Conservation (phyloP, 1,284 basidiomycete genomes). For the Xerocomus nothofagi region DNA sequence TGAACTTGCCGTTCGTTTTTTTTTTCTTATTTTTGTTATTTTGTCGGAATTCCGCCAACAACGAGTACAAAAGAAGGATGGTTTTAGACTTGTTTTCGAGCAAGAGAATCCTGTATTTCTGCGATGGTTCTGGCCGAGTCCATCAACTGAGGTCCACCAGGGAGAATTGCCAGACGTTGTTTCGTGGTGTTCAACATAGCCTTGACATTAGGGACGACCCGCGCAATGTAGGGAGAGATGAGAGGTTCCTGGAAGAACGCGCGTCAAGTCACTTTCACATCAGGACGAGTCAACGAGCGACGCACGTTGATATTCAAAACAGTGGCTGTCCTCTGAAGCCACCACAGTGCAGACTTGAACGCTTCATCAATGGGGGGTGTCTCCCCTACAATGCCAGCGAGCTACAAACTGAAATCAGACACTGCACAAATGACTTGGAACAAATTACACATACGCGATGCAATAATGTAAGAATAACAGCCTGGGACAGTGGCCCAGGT, state of each 20-base stretch:
- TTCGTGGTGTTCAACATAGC: slow-evolving; percentile 72
- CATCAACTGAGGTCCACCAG: slow-evolving; percentile 61
- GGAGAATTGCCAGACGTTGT: slow-evolving; percentile 72
- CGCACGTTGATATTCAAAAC: slow-evolving; percentile 70
- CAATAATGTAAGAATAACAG: slow-evolving; percentile 76
- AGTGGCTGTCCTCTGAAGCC: slow-evolving; percentile 71
- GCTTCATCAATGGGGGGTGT: slow-evolving; percentile 71
- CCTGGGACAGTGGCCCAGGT: slow-evolving; percentile 69
- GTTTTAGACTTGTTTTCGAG: slow-evolving; percentile 49
- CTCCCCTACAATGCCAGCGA: slow-evolving; percentile 70
- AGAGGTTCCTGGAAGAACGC: slow-evolving; percentile 60
- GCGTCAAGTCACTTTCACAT: slow-evolving; percentile 7
- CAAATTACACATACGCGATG: slow-evolving; percentile 59
- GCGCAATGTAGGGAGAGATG: slow-evolving; percentile 75
- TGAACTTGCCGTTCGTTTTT: background rate
- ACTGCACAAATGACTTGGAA: slow-evolving; percentile 1
- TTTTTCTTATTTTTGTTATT: slow-evolving; percentile 1
- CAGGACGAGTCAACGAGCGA: slow-evolving; percentile 9
- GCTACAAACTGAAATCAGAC: slow-evolving; percentile 41
- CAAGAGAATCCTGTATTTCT: slow-evolving; percentile 72
- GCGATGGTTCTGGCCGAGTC: slow-evolving; percentile 67
- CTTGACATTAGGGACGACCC: slow-evolving; percentile 76
- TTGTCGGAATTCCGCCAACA: background rate
- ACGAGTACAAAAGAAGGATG: background rate
- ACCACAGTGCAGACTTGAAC: slow-evolving; percentile 80